phyloP scores from a whole-genome alignment of 2,329 filamentous ascomycete species.

The Penicillium digitatum region DNA sequence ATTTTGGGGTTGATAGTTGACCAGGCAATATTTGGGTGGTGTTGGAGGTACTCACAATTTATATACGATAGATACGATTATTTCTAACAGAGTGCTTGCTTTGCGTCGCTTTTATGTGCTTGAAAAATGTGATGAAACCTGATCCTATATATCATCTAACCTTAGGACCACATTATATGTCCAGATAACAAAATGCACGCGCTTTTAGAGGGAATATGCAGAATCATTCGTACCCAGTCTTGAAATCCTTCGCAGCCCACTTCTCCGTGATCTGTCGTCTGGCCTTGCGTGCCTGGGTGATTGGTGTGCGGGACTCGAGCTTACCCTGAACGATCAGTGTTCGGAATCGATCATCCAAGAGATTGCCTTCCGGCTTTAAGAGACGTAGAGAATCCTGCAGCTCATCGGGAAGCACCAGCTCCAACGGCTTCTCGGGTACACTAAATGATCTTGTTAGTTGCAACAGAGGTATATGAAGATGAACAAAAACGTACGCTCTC shows the following conservation, averaged over 20 bases:
- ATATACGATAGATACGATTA: background rate
- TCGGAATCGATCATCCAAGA: constrained; percentile 86
- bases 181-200: constrained; percentile 19
- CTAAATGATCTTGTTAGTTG: constrained; percentile 27
- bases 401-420: constrained; percentile 79
- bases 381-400: constrained; percentile 74
- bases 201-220: constrained; percentile 21
- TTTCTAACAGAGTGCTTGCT: background rate
- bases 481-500: constrained; percentile 38
- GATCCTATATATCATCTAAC: background rate
- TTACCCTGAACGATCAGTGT: constrained; percentile 85
- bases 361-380: constrained; percentile 91
- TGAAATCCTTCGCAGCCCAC: constrained; percentile 96
- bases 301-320: constrained; percentile 74
- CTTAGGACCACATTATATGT: constrained; percentile 18
- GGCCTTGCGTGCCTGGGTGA: constrained; percentile 76
- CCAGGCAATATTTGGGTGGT: background rate
- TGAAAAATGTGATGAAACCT: constrained; percentile 6
- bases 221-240: constrained; percentile 35
- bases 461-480: background rate
- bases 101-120: background rate
- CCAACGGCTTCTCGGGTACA: constrained; percentile 68
- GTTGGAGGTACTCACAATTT: background rate
- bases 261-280: constrained; percentile 85
- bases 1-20: constrained; percentile 4